Conservation (phyloP, 768 basidiomycete species). For the Clavaria fumosa region DNA sequence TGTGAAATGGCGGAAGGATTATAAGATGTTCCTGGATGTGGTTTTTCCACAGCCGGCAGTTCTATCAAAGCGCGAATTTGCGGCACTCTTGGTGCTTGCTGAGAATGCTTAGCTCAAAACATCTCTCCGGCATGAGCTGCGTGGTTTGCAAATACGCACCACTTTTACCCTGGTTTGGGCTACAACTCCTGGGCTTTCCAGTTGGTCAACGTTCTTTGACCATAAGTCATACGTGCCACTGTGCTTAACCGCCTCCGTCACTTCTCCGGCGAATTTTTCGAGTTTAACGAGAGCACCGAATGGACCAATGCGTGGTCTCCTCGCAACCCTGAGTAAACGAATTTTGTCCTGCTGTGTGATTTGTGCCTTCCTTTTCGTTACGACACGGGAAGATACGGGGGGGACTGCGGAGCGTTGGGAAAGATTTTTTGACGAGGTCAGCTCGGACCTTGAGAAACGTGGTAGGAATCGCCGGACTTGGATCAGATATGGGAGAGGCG, state of each 20-base stretch:
- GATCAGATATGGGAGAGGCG: neutral
- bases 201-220: conserved; percentile 22
- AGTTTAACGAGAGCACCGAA: conserved; percentile 60
- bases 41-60: conserved; percentile 49
- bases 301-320: conserved; percentile 53
- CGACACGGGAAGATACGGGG: conserved; percentile 33
- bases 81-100: conserved; percentile 26
- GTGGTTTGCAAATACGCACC: no score
- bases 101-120: no score
- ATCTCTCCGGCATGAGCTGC: no score
- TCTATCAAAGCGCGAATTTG: conserved; percentile 33
- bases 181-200: no score
- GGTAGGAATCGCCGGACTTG: conserved; percentile 47
- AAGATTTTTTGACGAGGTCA: conserved; percentile 68
- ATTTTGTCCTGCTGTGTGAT: conserved; percentile 60
- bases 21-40: conserved; percentile 78
- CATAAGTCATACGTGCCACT: conserved; percentile 58
- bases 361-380: conserved; percentile 25
- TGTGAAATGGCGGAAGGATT: conserved; percentile 71
- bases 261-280: conserved; percentile 43
- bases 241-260: conserved; percentile 53
- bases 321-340: conserved; percentile 60
- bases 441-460: conserved; percentile 33
- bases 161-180: conserved; percentile 1
- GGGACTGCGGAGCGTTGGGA: conserved; percentile 79